A percentile compares a stretch with the other conserved stretches of the same genome.
Conservation (phyloP, 2,329 filamentous ascomycete species). For the Sporothrix protearum region DNA sequence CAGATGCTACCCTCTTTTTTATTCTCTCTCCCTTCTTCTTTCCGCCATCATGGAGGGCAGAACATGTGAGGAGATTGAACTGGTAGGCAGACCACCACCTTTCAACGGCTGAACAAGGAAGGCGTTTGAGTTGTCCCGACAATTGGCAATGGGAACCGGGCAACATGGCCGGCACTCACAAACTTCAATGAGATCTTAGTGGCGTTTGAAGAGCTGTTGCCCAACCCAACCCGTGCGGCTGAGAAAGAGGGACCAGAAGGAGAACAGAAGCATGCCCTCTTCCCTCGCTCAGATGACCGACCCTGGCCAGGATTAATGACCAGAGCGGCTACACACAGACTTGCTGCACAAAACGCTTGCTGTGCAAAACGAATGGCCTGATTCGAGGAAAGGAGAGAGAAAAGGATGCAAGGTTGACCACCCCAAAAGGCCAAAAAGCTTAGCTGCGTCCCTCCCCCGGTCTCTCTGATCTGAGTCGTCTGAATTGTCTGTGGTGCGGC, state of each 20-base stretch:
- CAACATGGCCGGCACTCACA: not conserved
- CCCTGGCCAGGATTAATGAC: not conserved
- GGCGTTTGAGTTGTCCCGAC: not conserved
- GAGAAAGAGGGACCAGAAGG: not conserved
- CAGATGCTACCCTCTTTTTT: slow-evolving; percentile 4
- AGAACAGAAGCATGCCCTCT: not conserved
- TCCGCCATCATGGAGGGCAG: not conserved
- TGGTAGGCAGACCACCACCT: not conserved
- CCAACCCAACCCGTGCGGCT: not conserved
- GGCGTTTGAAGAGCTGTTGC: not conserved
- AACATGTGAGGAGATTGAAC: not conserved
- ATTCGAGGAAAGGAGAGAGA: not conserved
- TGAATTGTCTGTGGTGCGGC: not conserved
- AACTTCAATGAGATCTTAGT: not conserved
- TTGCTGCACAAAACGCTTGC: no score
- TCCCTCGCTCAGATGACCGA: not conserved
- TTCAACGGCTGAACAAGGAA: no score
- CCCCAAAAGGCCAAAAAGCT: not conserved
- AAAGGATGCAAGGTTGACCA: not conserved
- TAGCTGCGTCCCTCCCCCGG: slow-evolving; percentile 1
- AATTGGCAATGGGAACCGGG: not conserved
- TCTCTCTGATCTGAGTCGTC: not conserved
- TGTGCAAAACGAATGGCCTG: not conserved
- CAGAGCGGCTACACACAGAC: not conserved
- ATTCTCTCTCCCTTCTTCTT: not conserved